Percentiles rank a stretch among this genome's conserved stretches.
Evolutionary conservation across 371 early-diverging fungal species (phyloP).

Genomic region (Nosema muscidifuracis): DNA sequence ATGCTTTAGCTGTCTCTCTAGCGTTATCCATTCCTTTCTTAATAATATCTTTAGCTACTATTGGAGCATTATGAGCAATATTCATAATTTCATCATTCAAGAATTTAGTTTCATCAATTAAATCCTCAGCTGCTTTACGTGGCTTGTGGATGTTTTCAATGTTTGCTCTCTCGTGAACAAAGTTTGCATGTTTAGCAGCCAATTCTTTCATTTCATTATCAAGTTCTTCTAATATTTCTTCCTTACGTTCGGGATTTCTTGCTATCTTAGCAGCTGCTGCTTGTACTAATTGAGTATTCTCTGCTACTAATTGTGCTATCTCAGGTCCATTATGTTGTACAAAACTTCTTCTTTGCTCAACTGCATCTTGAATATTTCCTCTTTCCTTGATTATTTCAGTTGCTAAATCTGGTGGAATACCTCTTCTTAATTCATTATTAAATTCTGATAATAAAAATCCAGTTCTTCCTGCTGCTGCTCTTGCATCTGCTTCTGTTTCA

Average conservation of each 20-base stretch:
- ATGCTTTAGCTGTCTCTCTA: not conserved
- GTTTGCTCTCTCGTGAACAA: not conserved
- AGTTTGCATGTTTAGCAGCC: not conserved
- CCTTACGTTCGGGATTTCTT: conserved; percentile 3
- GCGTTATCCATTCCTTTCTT: not conserved
- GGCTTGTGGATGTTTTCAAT: not conserved
- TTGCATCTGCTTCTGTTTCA: conserved; percentile 2
- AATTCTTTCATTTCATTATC: not conserved
- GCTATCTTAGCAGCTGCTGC: not conserved
- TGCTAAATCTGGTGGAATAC: conserved; percentile 9
- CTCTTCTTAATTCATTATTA: conserved; percentile 18
- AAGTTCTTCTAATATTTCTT: not conserved
- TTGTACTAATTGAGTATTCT: conserved; percentile 16
- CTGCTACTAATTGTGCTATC: conserved; percentile 16
- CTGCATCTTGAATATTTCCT: conserved; percentile 5
- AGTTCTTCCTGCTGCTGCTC: conserved; percentile 7
- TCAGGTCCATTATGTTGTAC: conserved; percentile 16
- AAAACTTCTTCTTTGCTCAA: conserved; percentile 18
- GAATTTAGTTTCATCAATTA: not conserved
- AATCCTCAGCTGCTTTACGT: not conserved
- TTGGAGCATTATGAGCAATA: not conserved
- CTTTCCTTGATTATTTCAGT: not conserved
- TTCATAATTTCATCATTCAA: not conserved
- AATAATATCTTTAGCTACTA: conserved; percentile 12
- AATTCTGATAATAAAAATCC: conserved; percentile 10